Conservation (phyloP, 2,329 filamentous ascomycete genomes). For the Cladosporium sp. region DNA sequence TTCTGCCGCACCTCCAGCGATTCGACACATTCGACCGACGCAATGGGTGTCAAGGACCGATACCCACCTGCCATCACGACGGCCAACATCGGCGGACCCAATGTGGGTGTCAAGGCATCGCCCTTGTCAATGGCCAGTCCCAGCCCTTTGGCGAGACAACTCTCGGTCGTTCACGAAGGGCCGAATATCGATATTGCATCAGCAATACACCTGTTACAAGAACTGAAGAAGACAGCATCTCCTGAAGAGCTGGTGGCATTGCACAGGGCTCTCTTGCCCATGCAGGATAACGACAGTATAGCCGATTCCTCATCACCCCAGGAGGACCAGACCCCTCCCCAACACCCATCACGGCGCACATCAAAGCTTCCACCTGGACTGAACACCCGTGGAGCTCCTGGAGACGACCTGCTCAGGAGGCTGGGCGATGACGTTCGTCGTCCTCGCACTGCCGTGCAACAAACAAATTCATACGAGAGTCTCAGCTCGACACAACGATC, state of each 20-base stretch:
- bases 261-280: constrained; percentile 39
- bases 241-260: constrained; percentile 50
- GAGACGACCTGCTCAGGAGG: constrained; percentile 36
- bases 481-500: neutral
- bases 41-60: constrained; percentile 21
- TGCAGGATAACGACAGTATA: constrained; percentile 10
- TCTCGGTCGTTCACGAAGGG: constrained; percentile 34
- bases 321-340: neutral
- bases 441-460: neutral
- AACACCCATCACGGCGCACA: constrained; percentile 16
- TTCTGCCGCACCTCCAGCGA: constrained; percentile 14
- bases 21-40: constrained; percentile 5
- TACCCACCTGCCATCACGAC: constrained; percentile 14
- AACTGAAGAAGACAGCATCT: constrained; percentile 50
- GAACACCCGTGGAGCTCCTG: constrained; percentile 27
- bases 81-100: constrained; percentile 18
- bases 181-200: constrained; percentile 44
- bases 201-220: constrained; percentile 47
- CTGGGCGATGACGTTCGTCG: constrained; percentile 17
- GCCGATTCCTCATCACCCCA: neutral
- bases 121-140: constrained; percentile 24
- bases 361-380: constrained; percentile 27
- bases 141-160: constrained; percentile 17
- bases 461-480: neutral
- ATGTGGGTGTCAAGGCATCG: constrained; percentile 20